Base-by-base conservation (phyloP, 306 rosid species). In the Fragaria vesca region DNA sequence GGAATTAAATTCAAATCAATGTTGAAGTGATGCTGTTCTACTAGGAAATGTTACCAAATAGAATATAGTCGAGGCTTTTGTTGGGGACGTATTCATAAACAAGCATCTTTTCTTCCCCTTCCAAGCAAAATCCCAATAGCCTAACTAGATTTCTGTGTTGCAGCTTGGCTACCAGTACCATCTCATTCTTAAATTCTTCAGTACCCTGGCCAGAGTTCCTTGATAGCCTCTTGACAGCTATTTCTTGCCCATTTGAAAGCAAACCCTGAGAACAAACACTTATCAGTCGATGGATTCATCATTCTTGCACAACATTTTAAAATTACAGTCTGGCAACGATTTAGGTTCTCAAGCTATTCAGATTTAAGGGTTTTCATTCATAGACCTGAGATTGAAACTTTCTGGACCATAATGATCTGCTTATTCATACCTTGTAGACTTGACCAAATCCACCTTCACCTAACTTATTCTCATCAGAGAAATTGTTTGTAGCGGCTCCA, bases 151-250 rank as follows among this genome's bases (percentile, higher is more conserved):
- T 89, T 80, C 90, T 73, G 43, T 91, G 94, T 67, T 88, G 89
- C 66, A 89, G 92, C 57, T 85, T 83, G 6, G 91, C 94, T 30
- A 91, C 81, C 43, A 91, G 34, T 36, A 81, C 63, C 57, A 86
- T 81, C 75, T 91, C 97, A 65, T 85, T 89, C 72, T 83, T 88
- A 76, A 91, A 89, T 81, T 91, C 90, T 26, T 17, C 51, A 1
- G 71, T 26, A 20, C 91, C 94, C 84, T 91, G 97, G 8, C 52
- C 32, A 16, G 94, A 88, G 21, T 71, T 66, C 36, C n/a, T 66
- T 12, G 83, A 80, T 45, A 89, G 86, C 81, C 94, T 88, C 69
- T 91, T 89, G 68, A 91, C 94, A 36, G 97, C 97, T 45, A 91
- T 73, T 47, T 82, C 81, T 84, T 82, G 83, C 34, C 88, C 88